Base-by-base conservation (phyloP, 2,329 filamentous ascomycete genomes). In the Fusarium redolens region DNA sequence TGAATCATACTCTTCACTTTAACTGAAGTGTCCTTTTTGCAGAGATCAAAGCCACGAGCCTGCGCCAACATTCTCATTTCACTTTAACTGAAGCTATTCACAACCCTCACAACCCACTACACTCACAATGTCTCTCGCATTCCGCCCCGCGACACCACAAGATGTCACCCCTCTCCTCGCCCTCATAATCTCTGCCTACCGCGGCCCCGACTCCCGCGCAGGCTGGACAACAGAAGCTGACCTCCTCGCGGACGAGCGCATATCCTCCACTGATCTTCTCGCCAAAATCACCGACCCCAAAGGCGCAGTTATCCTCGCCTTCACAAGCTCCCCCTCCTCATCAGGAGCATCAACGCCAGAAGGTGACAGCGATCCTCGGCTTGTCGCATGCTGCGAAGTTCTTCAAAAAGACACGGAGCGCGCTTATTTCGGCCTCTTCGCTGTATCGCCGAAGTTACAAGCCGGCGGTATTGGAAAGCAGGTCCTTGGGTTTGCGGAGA, bases 211-310 rank as follows among this genome's bases (percentile, higher is more conserved):
- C 30, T 82, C 80, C 71, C 79, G 81, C 35, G 73, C 77, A 20
- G 85, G 85, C 59, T 86, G 85, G 85, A 86, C 85, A 18, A 85
- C 83, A 7, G 85, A 86, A 69, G 83, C 84, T 20, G 82, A 86
- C 62, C 79, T 86, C 13, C 72, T 86, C 25, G 76, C 75, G 14
- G 84, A 83, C 74, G 78, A 83, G 30, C 84, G 85, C 77, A 86
- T 86, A 76, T 81, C 83, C 68, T 68, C 76, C 3, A 68, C 64
- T 1, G 81, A 81, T 10, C 70, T 86, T 4, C 57, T 78, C 11
- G 71, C 65, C 48, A 86, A 86, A 69, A 85, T 86, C 76, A 75
- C 76, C 13, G 73, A 79, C 7, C 82, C 84, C 2, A 33, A 75
- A 37, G 80, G 82, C 28, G 75, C 76, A 14, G 77, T 86, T 7